Evolutionary conservation across 768 basidiomycete species (phyloP), one percentile per base, ranked within the genome.

Genomic region (Amanita inopinata): DNA sequence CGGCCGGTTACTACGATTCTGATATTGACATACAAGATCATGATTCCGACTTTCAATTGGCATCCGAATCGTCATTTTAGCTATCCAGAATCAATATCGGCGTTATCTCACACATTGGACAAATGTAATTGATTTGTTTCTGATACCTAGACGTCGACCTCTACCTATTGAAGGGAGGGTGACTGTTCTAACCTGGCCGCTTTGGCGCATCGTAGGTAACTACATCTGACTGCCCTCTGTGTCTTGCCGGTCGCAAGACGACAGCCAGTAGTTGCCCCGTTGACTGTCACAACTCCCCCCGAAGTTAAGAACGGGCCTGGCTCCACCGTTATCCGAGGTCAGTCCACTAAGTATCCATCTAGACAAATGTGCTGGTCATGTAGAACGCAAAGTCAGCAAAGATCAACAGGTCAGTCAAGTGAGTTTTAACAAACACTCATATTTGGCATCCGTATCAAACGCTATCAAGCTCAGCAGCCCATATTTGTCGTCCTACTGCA

Each of bases 151-250:
- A n/a, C 33, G 12, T 15, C 9, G 1, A 1, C 23, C 15, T 47
- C 34, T 12, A 3, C 8, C 5, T 22, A 38, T 38, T 38, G 12
- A 38, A 38, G 23, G 15, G 23, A 38, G 37, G 27, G 31, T 25
- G 40, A 41, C 25, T 24, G 31, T 41, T 40, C 17, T 35, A 46
- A 34, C 33, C 33, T 25, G 38, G 38, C 38, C 38, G 38, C 38
- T 39, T 39, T 24, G 27, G 37, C 14, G 17, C 23, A 23, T 38
- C 37, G 35, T 36, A 38, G 36, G 17, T 38, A 28, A 38, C 38
- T 27, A 28, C 24, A 15, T 27, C 23, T 14, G 24, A 12, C n/a
- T 38, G 24, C n/a, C 24, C n/a, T 14, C 14, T 27, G 38, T 20
- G 38, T 31, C 38, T 40, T 40, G 38, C 27, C 38, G 17, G 38